Base-by-base conservation (phyloP, 228 moss, liverwort and hornwort species). In the Sphagnum fallax region DNA sequence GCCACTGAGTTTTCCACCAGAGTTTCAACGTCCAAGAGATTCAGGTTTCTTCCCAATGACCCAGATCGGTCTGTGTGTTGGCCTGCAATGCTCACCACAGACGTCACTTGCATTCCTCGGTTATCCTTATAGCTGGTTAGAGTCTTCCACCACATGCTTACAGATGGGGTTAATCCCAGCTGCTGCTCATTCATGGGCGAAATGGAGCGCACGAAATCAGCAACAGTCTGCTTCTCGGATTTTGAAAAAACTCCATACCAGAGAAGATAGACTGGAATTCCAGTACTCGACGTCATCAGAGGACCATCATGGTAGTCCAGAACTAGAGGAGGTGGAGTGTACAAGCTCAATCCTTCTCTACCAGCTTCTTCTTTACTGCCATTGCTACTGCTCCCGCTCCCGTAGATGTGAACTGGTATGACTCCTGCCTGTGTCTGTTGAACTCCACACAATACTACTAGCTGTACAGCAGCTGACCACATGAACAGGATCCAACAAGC, bases 221-320 rank as follows among this genome's bases (percentile, higher is more conserved):
- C 69, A 6, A 88, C 62, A 7, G 71, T 84, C 6, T 73, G 74
- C 68, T 78, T 82, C 67, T 88, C 84, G 49, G 80, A 4, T 13
- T 63, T 60, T 9, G 71, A 79, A 64, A 84, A 88, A 32, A 6
- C n/a, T 60, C 88, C 88, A 49, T 88, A 88, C 72, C 76, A 88
- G n/a, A 84, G 74, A 48, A 88, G 67, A 51, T 82, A 76, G 52
- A 84, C 77, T 59, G 79, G 79, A 12, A 88, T 66, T 49, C 67
- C 67, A 4, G 75, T 67, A 52, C 73, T 80, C 4, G 76, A 76
- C 5, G 84, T 75, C 18, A 88, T 67, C 47, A 88, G 75, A 5
- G 82, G 78, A 8, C 88, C 88, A 52, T 82, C 82, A 76, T 88
- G 88, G 57, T 88, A 88, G 47, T 6, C 18, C 61, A 74, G 53